Evolutionary conservation across 2,329 filamentous ascomycete genomes (phyloP), one percentile per base, ranked within the genome.

Genomic region (Gremmenia infestans): DNA sequence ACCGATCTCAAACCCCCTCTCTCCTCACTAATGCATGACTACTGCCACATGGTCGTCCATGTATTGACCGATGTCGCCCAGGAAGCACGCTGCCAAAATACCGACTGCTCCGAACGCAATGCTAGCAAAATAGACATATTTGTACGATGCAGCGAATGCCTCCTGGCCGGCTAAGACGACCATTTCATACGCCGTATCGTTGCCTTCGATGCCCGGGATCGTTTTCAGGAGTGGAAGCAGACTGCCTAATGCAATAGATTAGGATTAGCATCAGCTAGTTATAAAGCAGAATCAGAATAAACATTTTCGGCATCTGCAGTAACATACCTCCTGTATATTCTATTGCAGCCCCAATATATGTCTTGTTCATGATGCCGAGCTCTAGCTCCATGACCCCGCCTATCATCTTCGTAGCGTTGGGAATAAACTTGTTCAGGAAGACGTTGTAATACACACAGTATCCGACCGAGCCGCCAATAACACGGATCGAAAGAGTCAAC

Each of bases 401-500:
- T 1, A 54, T 52, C 9, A 68, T 62, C 2, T 64, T 58, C 58
- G 59, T 55, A 14, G 67, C 54, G 9, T 55, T 58, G 15, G 65
- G 67, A 7, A 65, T 54, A 36, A 69, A 77, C 60, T 77, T 76
- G 53, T 72, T 66, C 54, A 75, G 66, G 57, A 80, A 79, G n/a
- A 81, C 72, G 61, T 81, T 81, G 71, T 76, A 85, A 65, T 76
- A 77, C 48, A 80, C 74, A n/a, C 78, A 77, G 67, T 84, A 87
- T 36, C 82, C 85, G 57, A 88, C 79, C 12, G 80, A 78, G 32
- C 85, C 85, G 48, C 86, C 86, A 37, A 88, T 78, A 53, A 87
- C 83, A 39, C 86, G 83, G 61, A 89, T 81, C n/a, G 83, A 80
- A 39, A 89, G 78, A 0, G 86, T 88, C 22, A 89, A 73, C 5